phyloP scores from a whole-genome alignment of 805 yeast genomes.

The Wickerhamiella spandovensis region DNA sequence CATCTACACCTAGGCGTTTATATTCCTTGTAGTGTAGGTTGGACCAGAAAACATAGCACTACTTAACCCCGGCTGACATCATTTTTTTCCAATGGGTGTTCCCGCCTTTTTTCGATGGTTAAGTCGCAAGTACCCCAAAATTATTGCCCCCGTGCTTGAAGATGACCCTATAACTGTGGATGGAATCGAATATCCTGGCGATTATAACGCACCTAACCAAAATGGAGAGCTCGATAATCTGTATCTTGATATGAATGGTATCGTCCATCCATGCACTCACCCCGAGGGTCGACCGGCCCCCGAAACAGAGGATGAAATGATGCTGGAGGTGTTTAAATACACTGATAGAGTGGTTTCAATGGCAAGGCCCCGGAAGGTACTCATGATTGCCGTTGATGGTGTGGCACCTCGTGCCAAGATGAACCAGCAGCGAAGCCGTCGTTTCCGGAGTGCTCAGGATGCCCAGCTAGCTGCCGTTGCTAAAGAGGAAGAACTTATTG shows the following conservation, averaged over 20 bases:
- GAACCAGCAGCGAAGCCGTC: constrained; percentile 92
- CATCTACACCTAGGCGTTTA: no score
- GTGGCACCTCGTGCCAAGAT: constrained; percentile 97
- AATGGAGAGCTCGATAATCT: constrained; percentile 92
- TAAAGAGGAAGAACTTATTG: constrained; percentile 48
- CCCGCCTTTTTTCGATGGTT: constrained; percentile 98
- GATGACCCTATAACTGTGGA: constrained; percentile 40
- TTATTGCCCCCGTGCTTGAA: constrained; percentile 78
- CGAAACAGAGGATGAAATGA: constrained; percentile 93
- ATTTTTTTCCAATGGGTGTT: constrained; percentile 44
- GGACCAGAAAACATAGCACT: no score
- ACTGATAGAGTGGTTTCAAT: constrained; percentile 83
- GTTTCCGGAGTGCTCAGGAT: constrained; percentile 85
- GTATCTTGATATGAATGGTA: constrained; percentile 96
- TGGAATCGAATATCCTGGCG: constrained; percentile 48
- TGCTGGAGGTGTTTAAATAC: constrained; percentile 80
- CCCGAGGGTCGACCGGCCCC: constrained; percentile 97
- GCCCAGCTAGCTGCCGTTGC: constrained; percentile 60
- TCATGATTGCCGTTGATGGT: constrained; percentile 96
- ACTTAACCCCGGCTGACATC: neutral
- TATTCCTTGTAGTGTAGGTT: no score
- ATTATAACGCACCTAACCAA: constrained; percentile 65
- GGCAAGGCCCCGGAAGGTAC: constrained; percentile 88
- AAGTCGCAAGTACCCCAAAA: constrained; percentile 84
- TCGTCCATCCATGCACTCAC: constrained; percentile 97